phyloP scores from a whole-genome alignment of 164 flowering plant species.

The Saururus chinensis region DNA sequence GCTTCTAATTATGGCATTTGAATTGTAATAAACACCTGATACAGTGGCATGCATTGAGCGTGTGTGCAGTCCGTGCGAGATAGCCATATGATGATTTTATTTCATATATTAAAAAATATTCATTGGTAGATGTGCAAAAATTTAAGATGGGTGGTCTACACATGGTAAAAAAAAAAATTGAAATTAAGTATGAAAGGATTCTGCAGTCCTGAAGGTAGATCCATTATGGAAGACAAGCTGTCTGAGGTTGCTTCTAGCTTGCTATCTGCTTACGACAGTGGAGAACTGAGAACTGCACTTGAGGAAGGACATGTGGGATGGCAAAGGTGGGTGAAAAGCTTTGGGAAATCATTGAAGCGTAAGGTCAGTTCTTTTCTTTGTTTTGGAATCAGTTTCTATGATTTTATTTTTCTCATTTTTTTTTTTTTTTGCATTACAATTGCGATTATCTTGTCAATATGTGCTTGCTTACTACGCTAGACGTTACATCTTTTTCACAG shows the following conservation, averaged over 20 bases:
- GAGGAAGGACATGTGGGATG: slow-evolving; percentile 82
- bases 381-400: background rate
- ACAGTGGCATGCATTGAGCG: background rate
- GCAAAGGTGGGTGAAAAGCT: slow-evolving; percentile 87
- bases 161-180: background rate
- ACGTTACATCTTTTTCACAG: slow-evolving; percentile 22
- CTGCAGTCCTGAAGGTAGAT: slow-evolving; percentile 70
- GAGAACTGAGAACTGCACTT: slow-evolving; percentile 61
- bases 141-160: background rate
- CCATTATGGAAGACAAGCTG: slow-evolving; percentile 63
- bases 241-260: slow-evolving; percentile 63
- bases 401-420: background rate
- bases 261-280: slow-evolving; percentile 73
- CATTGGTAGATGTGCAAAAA: background rate
- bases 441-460: background rate
- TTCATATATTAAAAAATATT: background rate
- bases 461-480: background rate
- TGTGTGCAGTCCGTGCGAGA: background rate
- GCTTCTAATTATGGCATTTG: background rate
- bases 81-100: too few relatives aligned
- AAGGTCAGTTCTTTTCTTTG: slow-evolving; percentile 37
- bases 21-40: background rate
- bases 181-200: background rate
- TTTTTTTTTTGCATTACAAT: background rate
- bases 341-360: slow-evolving; percentile 79